Base-by-base conservation (phyloP, 768 basidiomycete genomes). In the Xanthoconium stramineum region DNA sequence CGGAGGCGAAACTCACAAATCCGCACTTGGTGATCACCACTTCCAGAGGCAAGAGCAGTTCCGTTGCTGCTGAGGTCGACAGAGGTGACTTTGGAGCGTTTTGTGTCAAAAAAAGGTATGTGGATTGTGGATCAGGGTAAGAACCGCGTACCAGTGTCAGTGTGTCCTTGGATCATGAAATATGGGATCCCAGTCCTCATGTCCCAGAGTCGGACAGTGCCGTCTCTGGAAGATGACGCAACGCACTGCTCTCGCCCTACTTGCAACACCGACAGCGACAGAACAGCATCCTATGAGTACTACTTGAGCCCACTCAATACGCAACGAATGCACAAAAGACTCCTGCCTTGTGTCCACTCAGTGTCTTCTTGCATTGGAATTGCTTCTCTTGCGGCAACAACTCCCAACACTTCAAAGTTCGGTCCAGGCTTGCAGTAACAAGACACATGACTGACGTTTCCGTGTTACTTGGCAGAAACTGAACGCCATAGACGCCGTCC, bases 381-480 rank as follows among this genome's bases (percentile, higher is more conserved):
- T 45, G 60, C 51, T 61, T 66, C 53, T 71, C 64, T 7, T 60
- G 55, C 35, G 60, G 63, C 29, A 49, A 52, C 30, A 83, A 62
- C 47, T 82, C 78, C 80, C 83, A 83, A 36, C 74, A 72, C 51
- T 80, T 79, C 24, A 71, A 45, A 13, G 65, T 64, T 30, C 50
- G 44, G 47, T 72, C 72, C 50, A 65, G 37, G 55, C 70, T 75
- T 20, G 68, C 69, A 42, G 65, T 67, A 19, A 66, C 71, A 14
- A 74, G 62, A 44, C 50, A 60, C 39, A 58, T 63, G 56, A 73
- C 70, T 24, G 79, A 61, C 35, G 12, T 52, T 36, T 24, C 61
- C 45, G 38, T 35, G 29, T 50, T 49, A 29, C 59, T 60, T 14
- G 64, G 59, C 1, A 72, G 60, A 52, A 74, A 74, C 33, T 72